Conservation (phyloP, 768 basidiomycete species). For the Galerina sulciceps region DNA sequence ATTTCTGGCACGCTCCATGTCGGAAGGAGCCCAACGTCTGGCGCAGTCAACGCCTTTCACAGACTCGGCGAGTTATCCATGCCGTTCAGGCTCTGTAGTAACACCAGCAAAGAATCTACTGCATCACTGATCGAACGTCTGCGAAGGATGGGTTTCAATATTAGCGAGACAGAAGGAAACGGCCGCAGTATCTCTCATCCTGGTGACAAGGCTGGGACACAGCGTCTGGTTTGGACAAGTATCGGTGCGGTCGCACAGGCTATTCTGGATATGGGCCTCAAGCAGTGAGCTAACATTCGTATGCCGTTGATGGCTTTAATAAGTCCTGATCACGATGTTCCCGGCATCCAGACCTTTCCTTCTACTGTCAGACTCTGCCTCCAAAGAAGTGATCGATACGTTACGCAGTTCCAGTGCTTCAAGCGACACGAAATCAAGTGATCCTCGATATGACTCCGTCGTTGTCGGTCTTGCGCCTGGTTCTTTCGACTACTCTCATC, state of each 20-base stretch:
- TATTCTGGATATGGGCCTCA: slow-evolving; percentile 43
- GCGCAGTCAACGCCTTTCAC: slow-evolving; percentile 50
- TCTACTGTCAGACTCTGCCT: slow-evolving; percentile 55
- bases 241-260: slow-evolving; percentile 58
- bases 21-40: slow-evolving; percentile 49
- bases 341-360: slow-evolving; percentile 51
- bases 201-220: neutral
- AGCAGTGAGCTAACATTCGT: slow-evolving; percentile 39
- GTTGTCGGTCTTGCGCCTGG: slow-evolving; percentile 65
- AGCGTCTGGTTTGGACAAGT: slow-evolving; percentile 57
- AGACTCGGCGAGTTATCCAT: slow-evolving; percentile 35
- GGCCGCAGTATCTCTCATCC: neutral
- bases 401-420: neutral
- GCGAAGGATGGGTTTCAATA: slow-evolving; percentile 50
- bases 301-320: neutral
- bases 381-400: slow-evolving; percentile 39
- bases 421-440: neutral
- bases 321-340: neutral
- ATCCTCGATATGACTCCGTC: slow-evolving; percentile 54
- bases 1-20: slow-evolving; percentile 71
- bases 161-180: slow-evolving; percentile 23
- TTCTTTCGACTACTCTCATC: slow-evolving; percentile 52
- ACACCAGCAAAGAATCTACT: slow-evolving; percentile 70
- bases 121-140: slow-evolving; percentile 46
- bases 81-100: slow-evolving; percentile 65